Base-by-base conservation (phyloP, 192 early-diverging fungal species). In the Thamnidium elegans region DNA sequence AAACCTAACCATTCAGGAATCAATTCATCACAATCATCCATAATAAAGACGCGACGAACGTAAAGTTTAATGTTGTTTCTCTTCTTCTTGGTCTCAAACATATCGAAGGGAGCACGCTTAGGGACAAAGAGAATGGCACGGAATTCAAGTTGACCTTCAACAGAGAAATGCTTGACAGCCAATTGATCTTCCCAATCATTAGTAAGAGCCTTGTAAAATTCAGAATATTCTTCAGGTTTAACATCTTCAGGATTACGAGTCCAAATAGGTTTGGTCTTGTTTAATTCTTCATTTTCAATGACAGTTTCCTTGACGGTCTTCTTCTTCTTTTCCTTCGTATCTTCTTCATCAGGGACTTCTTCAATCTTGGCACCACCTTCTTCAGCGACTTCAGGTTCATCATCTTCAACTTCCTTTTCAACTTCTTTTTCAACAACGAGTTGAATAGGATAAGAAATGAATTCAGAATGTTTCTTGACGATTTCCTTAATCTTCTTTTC, bases 11-110 rank as follows among this genome's bases (percentile, higher is more conserved):
- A 99, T 82, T 98, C 94, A 68, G 97, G 97, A 68, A 99, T 94
- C 68, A 99, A 80, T 71, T 98, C 96, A 70, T 96, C 94, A 82
- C 93, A 96, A 87, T 98, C 94, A 76, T 99, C 96, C 92, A 95
- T 97, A 81, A 99, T 99, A 83, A 99, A 98, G 68, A 99, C 95
- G 68, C 96, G 94, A 70, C 95, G 93, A 69, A 98, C 96, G 79
- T 97, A 99, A 62, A 99, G 87, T 86, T 97, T 98, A 88, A 99
- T 97, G 90, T 97, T 97, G 88, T 97, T 97, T 78, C 93, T 90
- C 90, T 97, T 97, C 91, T 95, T 95, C 88, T 92, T 93, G 73
- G 86, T 82, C 83, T 99, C 94, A 71, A 96, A 98, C 81, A 97
- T 82, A 78, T 96, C 94, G 77, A 95, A 94, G 54, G 97, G 97